Percentiles rank a stretch among this genome's conserved stretches.
phyloP scores from a whole-genome alignment of 345 rosid species.

The Eutrema japonicum region DNA sequence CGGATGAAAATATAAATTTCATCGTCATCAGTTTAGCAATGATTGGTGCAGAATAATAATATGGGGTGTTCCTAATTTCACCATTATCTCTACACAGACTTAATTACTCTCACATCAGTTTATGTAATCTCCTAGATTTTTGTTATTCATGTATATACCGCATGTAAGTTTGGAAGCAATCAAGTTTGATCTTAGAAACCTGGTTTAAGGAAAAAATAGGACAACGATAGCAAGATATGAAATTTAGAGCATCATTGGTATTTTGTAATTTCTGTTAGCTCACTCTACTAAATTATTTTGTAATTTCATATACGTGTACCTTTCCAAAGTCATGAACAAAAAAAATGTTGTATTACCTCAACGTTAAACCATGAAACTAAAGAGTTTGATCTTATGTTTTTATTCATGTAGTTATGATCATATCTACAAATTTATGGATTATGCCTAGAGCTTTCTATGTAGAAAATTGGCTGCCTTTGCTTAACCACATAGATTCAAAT shows the following conservation, averaged over 20 bases:
- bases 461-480: background rate
- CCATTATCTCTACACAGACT: background rate
- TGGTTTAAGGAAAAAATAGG: background rate
- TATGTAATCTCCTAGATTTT: background rate
- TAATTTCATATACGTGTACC: background rate
- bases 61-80: background rate
- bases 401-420: background rate
- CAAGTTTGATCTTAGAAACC: background rate
- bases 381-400: slow-evolving; percentile 6
- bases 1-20: too few species aligned
- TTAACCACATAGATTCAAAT: background rate
- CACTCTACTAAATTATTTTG: background rate
- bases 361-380: background rate
- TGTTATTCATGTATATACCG: background rate
- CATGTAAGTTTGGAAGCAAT: slow-evolving; percentile 1
- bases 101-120: slow-evolving; percentile 3
- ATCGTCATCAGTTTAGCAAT: background rate
- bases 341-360: background rate
- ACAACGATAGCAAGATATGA: background rate
- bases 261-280: background rate
- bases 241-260: background rate
- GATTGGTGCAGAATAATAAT: background rate
- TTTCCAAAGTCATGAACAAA: background rate
- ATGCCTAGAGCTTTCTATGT: background rate
- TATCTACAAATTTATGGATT: background rate